Conservation (phyloP, 2,329 filamentous ascomycete genomes). For the Nemania sp. region DNA sequence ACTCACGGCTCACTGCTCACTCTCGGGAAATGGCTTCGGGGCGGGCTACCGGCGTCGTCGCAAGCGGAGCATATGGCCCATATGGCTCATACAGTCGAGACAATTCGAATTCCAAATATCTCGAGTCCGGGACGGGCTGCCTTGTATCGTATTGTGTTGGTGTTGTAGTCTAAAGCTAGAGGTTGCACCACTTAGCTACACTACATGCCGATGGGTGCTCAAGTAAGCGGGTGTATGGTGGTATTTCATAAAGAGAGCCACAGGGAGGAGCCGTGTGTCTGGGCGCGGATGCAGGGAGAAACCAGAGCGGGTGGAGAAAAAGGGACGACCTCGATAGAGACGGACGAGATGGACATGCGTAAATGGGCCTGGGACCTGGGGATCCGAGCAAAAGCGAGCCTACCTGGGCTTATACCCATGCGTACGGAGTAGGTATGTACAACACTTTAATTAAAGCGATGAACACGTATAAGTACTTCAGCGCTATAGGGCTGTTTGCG, state of each 20-base stretch:
- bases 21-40: background rate
- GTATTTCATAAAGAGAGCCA: constrained; percentile 20
- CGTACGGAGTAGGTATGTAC: too few species aligned
- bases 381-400: constrained; percentile 5
- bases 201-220: background rate
- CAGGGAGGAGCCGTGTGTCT: constrained; percentile 18
- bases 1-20: background rate
- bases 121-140: background rate
- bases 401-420: background rate
- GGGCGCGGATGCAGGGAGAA: constrained; percentile 23
- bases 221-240: constrained; percentile 7
- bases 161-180: too few species aligned
- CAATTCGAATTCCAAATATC: constrained; percentile 15
- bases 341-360: constrained; percentile 7
- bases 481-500: too few species aligned
- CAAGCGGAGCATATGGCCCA: too few species aligned
- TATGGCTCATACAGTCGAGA: constrained; percentile 3
- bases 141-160: too few species aligned
- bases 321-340: constrained; percentile 1
- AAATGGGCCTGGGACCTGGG: background rate
- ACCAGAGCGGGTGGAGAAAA: constrained; percentile 19
- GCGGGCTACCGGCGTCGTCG: constrained; percentile 7
- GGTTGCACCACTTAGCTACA: background rate
- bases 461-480: too few species aligned
- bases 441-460: too few species aligned